These are phyloP conservation scores for Sphaerulina vaccinii DNA, from an alignment of 2,329 filamentous ascomycete species.

Conservation along the genomic window DNA sequence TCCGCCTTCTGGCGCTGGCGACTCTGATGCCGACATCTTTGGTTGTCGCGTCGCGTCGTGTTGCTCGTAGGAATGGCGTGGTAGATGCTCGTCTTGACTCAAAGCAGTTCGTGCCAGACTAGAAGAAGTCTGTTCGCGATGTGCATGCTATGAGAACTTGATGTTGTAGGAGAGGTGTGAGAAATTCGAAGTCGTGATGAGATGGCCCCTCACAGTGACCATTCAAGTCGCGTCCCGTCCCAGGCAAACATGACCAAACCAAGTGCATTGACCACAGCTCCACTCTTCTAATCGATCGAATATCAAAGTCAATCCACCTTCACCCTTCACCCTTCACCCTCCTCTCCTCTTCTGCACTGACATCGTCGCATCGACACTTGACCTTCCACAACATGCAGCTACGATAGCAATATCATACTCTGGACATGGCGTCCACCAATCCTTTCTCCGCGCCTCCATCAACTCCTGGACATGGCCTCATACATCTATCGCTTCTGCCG, in stretches of 20 bases:
- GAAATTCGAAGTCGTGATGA: not conserved
- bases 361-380: not conserved
- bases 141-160: not conserved
- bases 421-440: constrained; percentile 45
- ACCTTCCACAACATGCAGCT: not conserved
- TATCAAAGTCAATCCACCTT: not conserved
- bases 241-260: no score
- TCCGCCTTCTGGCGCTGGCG: constrained; percentile 38
- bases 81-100: not conserved
- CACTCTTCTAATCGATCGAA: not conserved
- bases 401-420: not conserved
- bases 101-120: not conserved
- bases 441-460: constrained; percentile 75
- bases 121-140: not conserved
- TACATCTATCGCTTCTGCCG: constrained; percentile 71
- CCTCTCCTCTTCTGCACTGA: not conserved
- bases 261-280: not conserved
- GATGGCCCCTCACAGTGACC: not conserved
- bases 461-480: constrained; percentile 72
- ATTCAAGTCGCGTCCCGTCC: not conserved
- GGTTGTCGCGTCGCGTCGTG: not conserved
- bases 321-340: no score
- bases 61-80: not conserved
- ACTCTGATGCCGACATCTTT: constrained; percentile 24
- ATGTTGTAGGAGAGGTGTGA: not conserved